Base-by-base conservation (phyloP, 179 eudicot species). In the Silene vulgaris region DNA sequence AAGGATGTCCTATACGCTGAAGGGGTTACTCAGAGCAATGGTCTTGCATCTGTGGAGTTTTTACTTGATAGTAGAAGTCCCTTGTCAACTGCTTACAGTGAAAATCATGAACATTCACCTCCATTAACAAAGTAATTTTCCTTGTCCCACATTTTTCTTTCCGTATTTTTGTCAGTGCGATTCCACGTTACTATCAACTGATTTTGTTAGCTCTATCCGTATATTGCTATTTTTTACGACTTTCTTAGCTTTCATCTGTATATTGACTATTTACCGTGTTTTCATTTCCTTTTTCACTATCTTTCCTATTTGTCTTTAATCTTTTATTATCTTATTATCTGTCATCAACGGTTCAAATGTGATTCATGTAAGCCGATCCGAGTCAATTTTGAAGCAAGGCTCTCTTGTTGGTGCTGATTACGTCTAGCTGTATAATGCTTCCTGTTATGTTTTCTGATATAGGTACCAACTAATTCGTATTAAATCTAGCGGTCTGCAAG, bases 21-120 rank as follows among this genome's bases (percentile, higher is more conserved):
- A 64, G 68, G 68, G 68, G 40, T 64, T 20, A 64, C 68, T 3
- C 68, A 64, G 40, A 29, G 68, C 5, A 64, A 26, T 29, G 68
- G 68, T 64, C 40, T 64, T 26, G 68, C 68, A 26, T 28, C 40
- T 23, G n/a, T 64, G 37, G 68, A 64, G 3, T 64, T 64, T 29
- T 64, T 29, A 26, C 30, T 64, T 64, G 68, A 64, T 64, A 29
- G n/a, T 14, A 26, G 37, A 26, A 28, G 68, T 64, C 68, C 68
- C 35, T 2, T 64, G 13, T 64, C 37, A 0, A 29, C 3, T 3
- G 5, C 32, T 29, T 64, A 64, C 40, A 64, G n/a, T 12, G 68
- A 64, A 2, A 64, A 64, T 64, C 40, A 12, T 26, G 68, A 61
- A 8, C 30, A 64, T 29, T 8, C 68, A 26, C 68, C 68, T 23